Percentiles rank a stretch among this genome's conserved stretches.
phyloP scores from a whole-genome alignment of 805 yeast genomes.

The Metschnikowia noctiluminum region DNA sequence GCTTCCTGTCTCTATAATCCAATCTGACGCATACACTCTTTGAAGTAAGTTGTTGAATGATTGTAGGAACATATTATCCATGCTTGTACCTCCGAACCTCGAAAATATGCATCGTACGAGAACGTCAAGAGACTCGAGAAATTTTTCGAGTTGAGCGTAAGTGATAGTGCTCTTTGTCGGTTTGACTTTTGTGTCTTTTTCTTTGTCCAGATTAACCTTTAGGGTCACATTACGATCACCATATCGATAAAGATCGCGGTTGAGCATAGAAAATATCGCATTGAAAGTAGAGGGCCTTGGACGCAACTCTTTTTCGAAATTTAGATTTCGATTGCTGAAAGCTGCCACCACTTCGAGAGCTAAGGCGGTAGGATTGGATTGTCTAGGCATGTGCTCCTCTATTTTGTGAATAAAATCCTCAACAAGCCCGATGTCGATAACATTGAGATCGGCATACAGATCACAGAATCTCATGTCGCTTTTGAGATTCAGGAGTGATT shows the following conservation, averaged over 20 bases:
- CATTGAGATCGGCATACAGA: conserved; percentile 4
- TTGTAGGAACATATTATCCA: conserved; percentile 17
- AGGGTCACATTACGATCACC: conserved; percentile 27
- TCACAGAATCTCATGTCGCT: background rate
- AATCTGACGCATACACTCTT: conserved; percentile 24
- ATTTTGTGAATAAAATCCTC: conserved; percentile 35
- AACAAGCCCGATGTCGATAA: conserved; percentile 30
- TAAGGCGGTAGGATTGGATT: conserved; percentile 18
- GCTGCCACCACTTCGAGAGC: conserved; percentile 28
- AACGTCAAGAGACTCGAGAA: conserved; percentile 20
- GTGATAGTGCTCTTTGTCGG: conserved; percentile 27
- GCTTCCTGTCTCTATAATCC: conserved; percentile 22
- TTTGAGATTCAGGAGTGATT: background rate
- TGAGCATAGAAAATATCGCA: conserved; percentile 28
- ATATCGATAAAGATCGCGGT: conserved; percentile 27
- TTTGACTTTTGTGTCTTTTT: conserved; percentile 18
- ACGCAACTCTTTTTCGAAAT: conserved; percentile 12
- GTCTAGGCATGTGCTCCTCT: conserved; percentile 22
- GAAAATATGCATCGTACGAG: conserved; percentile 25
- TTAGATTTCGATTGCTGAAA: conserved; percentile 18
- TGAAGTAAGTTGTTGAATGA: conserved; percentile 25
- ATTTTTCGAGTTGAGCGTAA: conserved; percentile 21
- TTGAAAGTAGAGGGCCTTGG: conserved; percentile 30
- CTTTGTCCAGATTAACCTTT: conserved; percentile 12
- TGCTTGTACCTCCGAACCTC: conserved; percentile 12